phyloP scores from a whole-genome alignment of 345 rosid species.

The Aquilaria sinensis region DNA sequence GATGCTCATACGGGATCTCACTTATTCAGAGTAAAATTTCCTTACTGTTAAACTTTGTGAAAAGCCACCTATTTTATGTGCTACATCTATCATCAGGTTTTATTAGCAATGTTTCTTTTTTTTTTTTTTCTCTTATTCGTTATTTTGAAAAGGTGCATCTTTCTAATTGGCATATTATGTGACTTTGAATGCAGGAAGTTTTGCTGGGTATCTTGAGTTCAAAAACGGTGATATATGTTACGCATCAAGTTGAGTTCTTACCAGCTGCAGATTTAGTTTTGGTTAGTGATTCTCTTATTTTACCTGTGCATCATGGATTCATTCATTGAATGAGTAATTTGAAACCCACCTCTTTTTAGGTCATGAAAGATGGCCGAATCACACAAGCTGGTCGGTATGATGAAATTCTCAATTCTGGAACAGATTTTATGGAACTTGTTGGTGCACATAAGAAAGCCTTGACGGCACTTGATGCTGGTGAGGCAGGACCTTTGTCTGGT shows the following conservation, averaged over 20 bases:
- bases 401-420: constrained; percentile 53
- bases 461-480: constrained; percentile 35
- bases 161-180: no score
- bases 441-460: constrained; percentile 71
- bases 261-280: constrained; percentile 62
- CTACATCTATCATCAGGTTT: neutral
- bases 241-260: constrained; percentile 61
- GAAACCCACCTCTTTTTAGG: constrained; percentile 27
- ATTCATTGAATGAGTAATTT: neutral
- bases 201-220: constrained; percentile 38
- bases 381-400: constrained; percentile 61
- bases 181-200: constrained; percentile 35
- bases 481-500: constrained; percentile 22
- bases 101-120: constrained; percentile 1
- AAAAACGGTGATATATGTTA: constrained; percentile 57
- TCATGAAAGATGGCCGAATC: constrained; percentile 78
- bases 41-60: constrained; percentile 1
- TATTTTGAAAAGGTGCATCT: no score
- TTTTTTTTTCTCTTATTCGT: no score
- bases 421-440: constrained; percentile 72
- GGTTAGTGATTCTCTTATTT: constrained; percentile 24
- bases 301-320: neutral
- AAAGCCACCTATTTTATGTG: neutral
- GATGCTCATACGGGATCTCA: constrained; percentile 46
- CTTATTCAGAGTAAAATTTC: constrained; percentile 43